Evolutionary conservation across 225 moss, liverwort and hornwort genomes (phyloP), one percentile per base, ranked within the genome.

Genomic region (Lunularia cruciata): DNA sequence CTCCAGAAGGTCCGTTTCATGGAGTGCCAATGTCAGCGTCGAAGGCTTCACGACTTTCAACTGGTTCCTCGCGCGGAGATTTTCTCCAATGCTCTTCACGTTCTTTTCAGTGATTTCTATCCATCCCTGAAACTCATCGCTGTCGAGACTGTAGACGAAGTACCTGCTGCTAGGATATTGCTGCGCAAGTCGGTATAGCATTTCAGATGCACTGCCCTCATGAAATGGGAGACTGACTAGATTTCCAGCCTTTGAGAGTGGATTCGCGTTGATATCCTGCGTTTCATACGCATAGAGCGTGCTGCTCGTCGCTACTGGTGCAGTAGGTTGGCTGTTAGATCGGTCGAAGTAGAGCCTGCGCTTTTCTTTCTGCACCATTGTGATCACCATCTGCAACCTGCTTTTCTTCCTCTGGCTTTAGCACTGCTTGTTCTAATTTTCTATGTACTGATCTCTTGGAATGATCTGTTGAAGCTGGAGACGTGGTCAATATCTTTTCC

Each of bases 91-190:
- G 52, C 52, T 52, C 52, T n/a, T 25, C 52, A 52, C 52, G 52
- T 52, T 52, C 52, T n/a, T 25, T n/a, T 52, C 52, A 20, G 52
- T 52, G 19, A 52, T 52, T 52, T 52, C 52, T 20, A 8, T 52
- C 52, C 52, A 52, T 6, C 52, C 52, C 20, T 52, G 52, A n/a
- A 52, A 52, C 52, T 52, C 52, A 2, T 52, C 52, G 23, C 19
- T 52, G 14, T 52, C 52, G 20, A 52, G 52, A 8, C 20, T 52
- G 52, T 52, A 25, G 8, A 52, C 19, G 5, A 52, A 52, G 23
- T 8, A 52, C 23, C 52, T 14, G 23, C 52, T 52, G 19, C 52
- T n/a, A 25, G 52, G 52, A 52, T 16, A 52, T 20, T 52, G 52
- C 23, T 52, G 52, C 11, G 52, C 52, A 15, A 52, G n/a, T 25